Conservation (phyloP, 345 rosid genomes). For the Populus davidiana region DNA sequence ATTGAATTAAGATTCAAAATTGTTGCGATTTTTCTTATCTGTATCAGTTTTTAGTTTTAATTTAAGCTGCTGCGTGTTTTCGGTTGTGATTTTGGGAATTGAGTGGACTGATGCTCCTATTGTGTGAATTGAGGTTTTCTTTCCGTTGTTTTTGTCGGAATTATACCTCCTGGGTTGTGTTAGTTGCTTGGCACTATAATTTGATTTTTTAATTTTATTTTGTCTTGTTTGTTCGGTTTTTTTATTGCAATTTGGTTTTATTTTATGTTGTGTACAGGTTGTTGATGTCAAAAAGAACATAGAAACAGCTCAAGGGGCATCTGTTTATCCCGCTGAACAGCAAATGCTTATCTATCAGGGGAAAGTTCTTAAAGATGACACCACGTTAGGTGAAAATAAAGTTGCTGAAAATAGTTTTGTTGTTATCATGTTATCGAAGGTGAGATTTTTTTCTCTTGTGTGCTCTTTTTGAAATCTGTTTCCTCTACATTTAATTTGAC, state of each 20-base stretch:
- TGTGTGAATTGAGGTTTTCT: not conserved
- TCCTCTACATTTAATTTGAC: not conserved
- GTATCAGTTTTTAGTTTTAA: too few relatives aligned
- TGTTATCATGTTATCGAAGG: conserved; percentile 84
- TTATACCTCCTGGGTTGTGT: not conserved
- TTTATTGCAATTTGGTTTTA: not conserved
- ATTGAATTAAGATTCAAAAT: not conserved
- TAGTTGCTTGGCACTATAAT: not conserved
- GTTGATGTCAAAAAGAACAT: conserved; percentile 72
- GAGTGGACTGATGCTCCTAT: not conserved
- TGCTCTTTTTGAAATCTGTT: not conserved
- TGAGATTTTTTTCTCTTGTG: conserved; percentile 10
- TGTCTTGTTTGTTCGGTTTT: not conserved
- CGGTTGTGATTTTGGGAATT: not conserved
- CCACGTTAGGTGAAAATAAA: conserved; percentile 69
- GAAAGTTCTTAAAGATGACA: conserved; percentile 70
- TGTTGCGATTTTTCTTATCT: too few relatives aligned
- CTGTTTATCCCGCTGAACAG: conserved; percentile 62
- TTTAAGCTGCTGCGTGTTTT: not conserved
- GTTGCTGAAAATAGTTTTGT: conserved; percentile 73
- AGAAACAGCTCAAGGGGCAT: conserved; percentile 63
- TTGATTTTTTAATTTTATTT: not conserved
- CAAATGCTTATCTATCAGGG: conserved; percentile 88
- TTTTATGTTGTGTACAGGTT: conserved; percentile 35
- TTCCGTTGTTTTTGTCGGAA: not conserved